Conservation (phyloP, 1,284 basidiomycete genomes). For the Sporisorium exsertum region DNA sequence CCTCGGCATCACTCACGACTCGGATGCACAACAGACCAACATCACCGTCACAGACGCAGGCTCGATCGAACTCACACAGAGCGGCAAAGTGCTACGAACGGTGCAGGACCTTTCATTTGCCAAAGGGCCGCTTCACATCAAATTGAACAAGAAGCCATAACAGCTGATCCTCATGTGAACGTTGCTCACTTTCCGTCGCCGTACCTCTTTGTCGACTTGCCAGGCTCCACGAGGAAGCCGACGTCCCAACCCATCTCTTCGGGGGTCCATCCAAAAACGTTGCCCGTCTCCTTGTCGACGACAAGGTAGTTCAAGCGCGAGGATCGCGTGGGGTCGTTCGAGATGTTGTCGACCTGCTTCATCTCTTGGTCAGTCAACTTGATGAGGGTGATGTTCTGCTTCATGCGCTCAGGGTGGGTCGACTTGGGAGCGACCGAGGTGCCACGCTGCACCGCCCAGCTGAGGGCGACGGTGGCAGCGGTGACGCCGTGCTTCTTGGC, state of each 20-base stretch:
- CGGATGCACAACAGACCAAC: slow-evolving; percentile 20
- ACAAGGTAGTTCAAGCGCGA: slow-evolving; percentile 35
- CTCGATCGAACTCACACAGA: slow-evolving; percentile 16
- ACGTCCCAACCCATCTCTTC: slow-evolving; percentile 61
- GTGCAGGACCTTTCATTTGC: slow-evolving; percentile 43
- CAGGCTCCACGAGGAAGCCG: slow-evolving; percentile 21
- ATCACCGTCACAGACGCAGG: slow-evolving; percentile 19
- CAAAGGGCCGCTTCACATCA: slow-evolving; percentile 37
- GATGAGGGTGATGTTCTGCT: slow-evolving; percentile 78
- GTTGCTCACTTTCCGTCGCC: neutral
- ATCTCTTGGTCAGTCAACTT: slow-evolving; percentile 77
- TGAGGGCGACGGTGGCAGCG: slow-evolving; percentile 75
- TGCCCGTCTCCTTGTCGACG: slow-evolving; percentile 37
- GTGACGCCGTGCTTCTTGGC: slow-evolving; percentile 75
- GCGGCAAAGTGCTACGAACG: slow-evolving; percentile 22
- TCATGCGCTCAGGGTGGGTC: slow-evolving; percentile 77
- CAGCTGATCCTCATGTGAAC: no score
- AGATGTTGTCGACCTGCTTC: slow-evolving; percentile 48
- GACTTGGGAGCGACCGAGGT: slow-evolving; percentile 57
- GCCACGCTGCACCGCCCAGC: slow-evolving; percentile 79
- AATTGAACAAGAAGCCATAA: neutral
- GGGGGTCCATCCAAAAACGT: slow-evolving; percentile 48
- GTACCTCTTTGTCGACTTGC: slow-evolving; percentile 13
- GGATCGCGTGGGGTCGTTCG: slow-evolving; percentile 45
- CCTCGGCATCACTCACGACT: slow-evolving; percentile 41